Evolutionary conservation across 805 yeast genomes (phyloP), one percentile per base, ranked within the genome.

Genomic region (Millerozyma acaciae): DNA sequence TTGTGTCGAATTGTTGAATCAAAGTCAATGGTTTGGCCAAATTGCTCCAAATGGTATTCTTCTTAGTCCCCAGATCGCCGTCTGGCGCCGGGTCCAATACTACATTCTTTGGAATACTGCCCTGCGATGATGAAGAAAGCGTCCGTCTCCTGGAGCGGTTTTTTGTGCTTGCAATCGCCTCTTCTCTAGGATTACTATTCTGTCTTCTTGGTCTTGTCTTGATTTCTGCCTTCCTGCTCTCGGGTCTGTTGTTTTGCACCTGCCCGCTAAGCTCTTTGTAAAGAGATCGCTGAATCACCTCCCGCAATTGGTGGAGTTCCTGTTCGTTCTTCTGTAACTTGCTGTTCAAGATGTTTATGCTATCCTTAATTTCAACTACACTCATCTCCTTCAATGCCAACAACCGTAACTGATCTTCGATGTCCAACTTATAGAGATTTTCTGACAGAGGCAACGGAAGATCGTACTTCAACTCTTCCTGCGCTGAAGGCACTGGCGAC

Each of bases 361-460:
- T 60, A 43, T 76, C 79, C 41, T 77, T 80, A 26, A 80, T 55
- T 43, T 82, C 88, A 31, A 82, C 70, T 18, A 82, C 62, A 16
- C 72, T 73, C 74, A 79, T 74, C 50, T 83, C 93, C 47, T 80
- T 82, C 25, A 75, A 60, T 0, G 90, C 90, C 28, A 83, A 57
- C 6, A 69, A 58, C 40, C 85, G 67, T 30, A 82, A 55, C 30
- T 78, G 73, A 4, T 70, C 75, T 37, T 75, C 76, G 5, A 80
- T 60, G 25, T 68, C 76, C 35, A 56, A 33, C 6, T 31, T 33
- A 6, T 36, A 31, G 9, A 65, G 47, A 28, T 55, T 56, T 16
- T 54, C 61, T 16, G 48, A 38, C 16, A 50, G 53, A 4, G 69
- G 69, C 6, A 64, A 40, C 2, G 61, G 54, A 5, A 57, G 33